Evolutionary conservation across 2,329 filamentous ascomycete species (phyloP).

Genomic region (Coniochaeta ligniaria): DNA sequence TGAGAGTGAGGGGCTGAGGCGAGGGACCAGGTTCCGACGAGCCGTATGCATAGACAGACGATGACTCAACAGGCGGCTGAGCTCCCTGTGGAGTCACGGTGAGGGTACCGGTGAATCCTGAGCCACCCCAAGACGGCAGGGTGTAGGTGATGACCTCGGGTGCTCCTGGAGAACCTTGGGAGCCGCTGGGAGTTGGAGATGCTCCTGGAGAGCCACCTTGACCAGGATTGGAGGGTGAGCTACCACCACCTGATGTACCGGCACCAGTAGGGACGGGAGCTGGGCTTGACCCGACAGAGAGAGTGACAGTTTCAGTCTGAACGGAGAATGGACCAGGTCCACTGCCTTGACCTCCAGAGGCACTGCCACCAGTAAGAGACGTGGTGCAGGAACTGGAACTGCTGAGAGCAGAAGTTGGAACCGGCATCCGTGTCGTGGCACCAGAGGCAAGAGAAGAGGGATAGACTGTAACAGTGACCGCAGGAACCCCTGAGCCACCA

Average conservation of each 20-base stretch:
- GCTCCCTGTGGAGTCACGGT: constrained; percentile 6
- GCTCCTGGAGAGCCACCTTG: neutral
- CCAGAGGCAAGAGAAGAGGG: neutral
- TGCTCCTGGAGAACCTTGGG: neutral
- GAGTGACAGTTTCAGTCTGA: neutral
- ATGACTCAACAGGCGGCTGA: neutral
- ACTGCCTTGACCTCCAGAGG: neutral
- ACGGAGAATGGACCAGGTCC: neutral
- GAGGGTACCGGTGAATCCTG: constrained; percentile 5
- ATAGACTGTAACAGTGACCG: constrained; percentile 11
- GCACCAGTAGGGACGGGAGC: neutral
- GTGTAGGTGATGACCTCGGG: constrained; percentile 11
- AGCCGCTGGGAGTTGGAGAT: neutral
- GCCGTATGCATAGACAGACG: neutral
- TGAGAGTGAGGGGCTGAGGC: neutral
- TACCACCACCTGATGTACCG: neutral
- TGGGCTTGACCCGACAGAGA: neutral
- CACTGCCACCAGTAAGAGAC: neutral
- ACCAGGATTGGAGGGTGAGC: neutral
- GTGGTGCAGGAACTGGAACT: neutral
- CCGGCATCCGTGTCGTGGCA: constrained; percentile 3
- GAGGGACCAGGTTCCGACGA: neutral
- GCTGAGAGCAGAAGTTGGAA: neutral
- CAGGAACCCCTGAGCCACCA: constrained; percentile 6
- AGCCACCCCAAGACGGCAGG: constrained; percentile 6